Evolutionary conservation across 306 rosid genomes (phyloP).

Genomic region (Bauhinia variegata): DNA sequence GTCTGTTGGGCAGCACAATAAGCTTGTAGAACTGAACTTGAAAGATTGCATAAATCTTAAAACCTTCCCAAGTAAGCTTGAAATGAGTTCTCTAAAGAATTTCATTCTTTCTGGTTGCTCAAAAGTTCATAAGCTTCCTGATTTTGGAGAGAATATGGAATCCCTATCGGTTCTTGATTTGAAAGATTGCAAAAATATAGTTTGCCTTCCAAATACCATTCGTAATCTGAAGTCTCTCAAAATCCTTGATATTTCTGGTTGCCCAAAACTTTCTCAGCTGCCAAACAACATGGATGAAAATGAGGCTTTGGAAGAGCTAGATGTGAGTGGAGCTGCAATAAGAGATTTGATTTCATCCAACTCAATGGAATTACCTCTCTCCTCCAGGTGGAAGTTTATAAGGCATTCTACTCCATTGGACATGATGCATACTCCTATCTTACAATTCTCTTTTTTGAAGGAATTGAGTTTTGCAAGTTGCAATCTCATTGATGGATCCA

Average conservation of each 20-base stretch:
- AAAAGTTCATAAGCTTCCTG: conserved; percentile 14
- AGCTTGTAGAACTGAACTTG: conserved; percentile 18
- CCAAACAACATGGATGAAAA: conserved; percentile 16
- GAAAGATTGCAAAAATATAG: conserved; percentile 22
- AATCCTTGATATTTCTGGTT: conserved; percentile 21
- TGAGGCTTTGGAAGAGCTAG: conserved; percentile 27
- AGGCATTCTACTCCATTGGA: background rate
- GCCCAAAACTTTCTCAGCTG: conserved; percentile 11
- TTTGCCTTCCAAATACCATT: conserved; percentile 24
- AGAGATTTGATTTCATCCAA: conserved; percentile 10
- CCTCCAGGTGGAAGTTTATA: too few species aligned
- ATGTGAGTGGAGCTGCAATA: conserved; percentile 20
- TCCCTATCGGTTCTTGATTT: background rate
- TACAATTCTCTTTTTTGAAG: background rate
- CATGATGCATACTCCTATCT: background rate
- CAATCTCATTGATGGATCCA: conserved; percentile 4
- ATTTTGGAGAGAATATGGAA: conserved; percentile 33
- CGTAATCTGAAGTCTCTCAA: conserved; percentile 21
- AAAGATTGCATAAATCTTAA: conserved; percentile 20
- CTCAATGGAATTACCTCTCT: background rate
- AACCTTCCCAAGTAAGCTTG: conserved; percentile 6
- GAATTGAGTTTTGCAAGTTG: conserved; percentile 28
- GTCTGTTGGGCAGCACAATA: conserved; percentile 19
- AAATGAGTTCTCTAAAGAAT: conserved; percentile 30
- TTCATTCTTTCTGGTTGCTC: conserved; percentile 26